phyloP scores from a whole-genome alignment of 140 eudicot genomes.

The Artemisia princeps region DNA sequence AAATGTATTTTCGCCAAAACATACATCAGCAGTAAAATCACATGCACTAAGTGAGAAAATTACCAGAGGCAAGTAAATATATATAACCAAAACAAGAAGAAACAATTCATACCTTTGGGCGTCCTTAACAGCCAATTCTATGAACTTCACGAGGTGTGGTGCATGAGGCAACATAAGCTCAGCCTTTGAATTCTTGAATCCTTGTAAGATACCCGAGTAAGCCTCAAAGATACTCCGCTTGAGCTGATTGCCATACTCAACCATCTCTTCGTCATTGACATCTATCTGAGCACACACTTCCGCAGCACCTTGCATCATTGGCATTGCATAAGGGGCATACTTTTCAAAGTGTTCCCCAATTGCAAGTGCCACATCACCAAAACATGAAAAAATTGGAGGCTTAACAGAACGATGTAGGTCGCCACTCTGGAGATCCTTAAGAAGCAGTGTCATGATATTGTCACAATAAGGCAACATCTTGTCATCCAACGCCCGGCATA shows the following conservation, averaged over 20 bases:
- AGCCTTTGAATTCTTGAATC: constrained; percentile 65
- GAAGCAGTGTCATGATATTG: constrained; percentile 66
- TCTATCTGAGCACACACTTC: constrained; percentile 68
- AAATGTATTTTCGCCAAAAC: too few relatives aligned
- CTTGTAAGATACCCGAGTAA: constrained; percentile 80
- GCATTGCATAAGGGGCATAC: constrained; percentile 53
- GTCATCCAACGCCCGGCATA: constrained; percentile 79
- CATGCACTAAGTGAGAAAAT: background rate
- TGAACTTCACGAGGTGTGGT: constrained; percentile 57
- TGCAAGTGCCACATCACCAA: constrained; percentile 90
- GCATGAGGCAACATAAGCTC: constrained; percentile 74
- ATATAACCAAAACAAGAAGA: background rate
- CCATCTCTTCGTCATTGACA: constrained; percentile 59
- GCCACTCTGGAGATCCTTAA: constrained; percentile 67
- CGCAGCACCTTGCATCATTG: constrained; percentile 81
- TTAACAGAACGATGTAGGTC: constrained; percentile 73
- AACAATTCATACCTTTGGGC: constrained; percentile 37
- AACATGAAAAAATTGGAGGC: constrained; percentile 87
- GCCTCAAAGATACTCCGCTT: constrained; percentile 78
- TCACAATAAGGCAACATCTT: constrained; percentile 72
- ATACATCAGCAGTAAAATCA: too few relatives aligned
- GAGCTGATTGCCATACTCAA: constrained; percentile 73
- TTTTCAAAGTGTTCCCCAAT: constrained; percentile 78
- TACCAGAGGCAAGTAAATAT: background rate
- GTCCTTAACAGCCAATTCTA: constrained; percentile 62